Evolutionary conservation across 768 basidiomycete genomes (phyloP).

Genomic region (Mycena floridula): DNA sequence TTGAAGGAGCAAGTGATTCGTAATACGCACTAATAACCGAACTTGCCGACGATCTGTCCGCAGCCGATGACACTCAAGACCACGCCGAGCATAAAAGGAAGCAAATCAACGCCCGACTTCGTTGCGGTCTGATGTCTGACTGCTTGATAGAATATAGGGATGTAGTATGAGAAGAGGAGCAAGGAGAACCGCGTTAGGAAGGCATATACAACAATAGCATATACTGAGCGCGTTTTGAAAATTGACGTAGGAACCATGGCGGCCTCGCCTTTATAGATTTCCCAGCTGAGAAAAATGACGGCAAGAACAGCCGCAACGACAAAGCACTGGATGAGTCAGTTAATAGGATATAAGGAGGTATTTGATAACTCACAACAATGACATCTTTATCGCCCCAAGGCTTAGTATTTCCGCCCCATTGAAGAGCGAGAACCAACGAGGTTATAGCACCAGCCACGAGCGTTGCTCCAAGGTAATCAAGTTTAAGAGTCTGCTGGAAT

Average conservation of each 20-base stretch:
- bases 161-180: conserved; percentile 9
- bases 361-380: conserved; percentile 10
- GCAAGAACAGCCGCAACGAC: conserved; percentile 8
- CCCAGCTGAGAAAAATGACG: conserved; percentile 7
- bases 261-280: conserved; percentile 6
- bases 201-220: conserved; percentile 4
- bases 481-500: conserved; percentile 5
- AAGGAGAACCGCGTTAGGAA: conserved; percentile 7
- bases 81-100: conserved; percentile 10
- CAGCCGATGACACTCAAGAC: conserved; percentile 6
- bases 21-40: not conserved
- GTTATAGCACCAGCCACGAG: conserved; percentile 29
- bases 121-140: conserved; percentile 7
- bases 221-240: conserved; percentile 7
- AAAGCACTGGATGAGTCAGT: conserved; percentile 3
- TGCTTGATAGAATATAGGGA: conserved; percentile 14
- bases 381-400: conserved; percentile 24
- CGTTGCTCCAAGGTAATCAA: conserved; percentile 33
- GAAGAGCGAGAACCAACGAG: conserved; percentile 32
- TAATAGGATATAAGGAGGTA: not conserved
- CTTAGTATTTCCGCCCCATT: conserved; percentile 39
- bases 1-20: conserved; percentile 6
- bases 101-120: conserved; percentile 11
- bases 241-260: conserved; percentile 10
- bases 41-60: not conserved